Evolutionary conservation across 2,329 filamentous ascomycete species (phyloP).

Genomic region (Aspergillus candidus): DNA sequence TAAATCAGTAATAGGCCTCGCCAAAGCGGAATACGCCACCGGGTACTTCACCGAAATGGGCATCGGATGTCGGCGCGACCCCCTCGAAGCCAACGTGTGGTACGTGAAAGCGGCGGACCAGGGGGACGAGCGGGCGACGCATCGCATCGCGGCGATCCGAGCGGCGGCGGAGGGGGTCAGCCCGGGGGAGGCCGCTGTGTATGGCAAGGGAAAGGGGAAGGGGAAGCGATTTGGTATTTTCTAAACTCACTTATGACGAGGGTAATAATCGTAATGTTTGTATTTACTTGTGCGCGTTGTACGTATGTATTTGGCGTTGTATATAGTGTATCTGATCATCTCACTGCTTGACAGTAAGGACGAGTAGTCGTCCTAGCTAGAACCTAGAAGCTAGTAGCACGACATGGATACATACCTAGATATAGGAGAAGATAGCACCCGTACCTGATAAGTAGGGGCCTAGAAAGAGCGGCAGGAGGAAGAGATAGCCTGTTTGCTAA

Average conservation of each 20-base stretch:
- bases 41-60: slow-evolving; percentile 99
- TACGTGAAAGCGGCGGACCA: slow-evolving; percentile 93
- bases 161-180: slow-evolving; percentile 62
- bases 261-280: too few relatives aligned
- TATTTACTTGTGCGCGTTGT: too few relatives aligned
- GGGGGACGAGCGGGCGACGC: slow-evolving; percentile 83
- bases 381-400: too few relatives aligned
- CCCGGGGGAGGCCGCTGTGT: slow-evolving; percentile 23
- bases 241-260: neutral
- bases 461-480: too few relatives aligned
- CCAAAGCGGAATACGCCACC: slow-evolving; percentile 82
- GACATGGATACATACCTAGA: too few relatives aligned
- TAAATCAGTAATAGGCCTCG: slow-evolving; percentile 31
- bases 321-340: too few relatives aligned
- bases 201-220: slow-evolving; percentile 11
- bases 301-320: too few relatives aligned
- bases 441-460: too few relatives aligned
- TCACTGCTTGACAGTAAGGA: too few relatives aligned
- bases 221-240: slow-evolving; percentile 1
- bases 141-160: slow-evolving; percentile 78
- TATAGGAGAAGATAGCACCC: too few relatives aligned
- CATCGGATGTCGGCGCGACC: slow-evolving; percentile 87
- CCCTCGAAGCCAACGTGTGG: slow-evolving; percentile 97
- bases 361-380: too few relatives aligned
- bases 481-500: too few relatives aligned